Evolutionary conservation across 768 basidiomycete species (phyloP).

Genomic region (Scleroderma bovista): DNA sequence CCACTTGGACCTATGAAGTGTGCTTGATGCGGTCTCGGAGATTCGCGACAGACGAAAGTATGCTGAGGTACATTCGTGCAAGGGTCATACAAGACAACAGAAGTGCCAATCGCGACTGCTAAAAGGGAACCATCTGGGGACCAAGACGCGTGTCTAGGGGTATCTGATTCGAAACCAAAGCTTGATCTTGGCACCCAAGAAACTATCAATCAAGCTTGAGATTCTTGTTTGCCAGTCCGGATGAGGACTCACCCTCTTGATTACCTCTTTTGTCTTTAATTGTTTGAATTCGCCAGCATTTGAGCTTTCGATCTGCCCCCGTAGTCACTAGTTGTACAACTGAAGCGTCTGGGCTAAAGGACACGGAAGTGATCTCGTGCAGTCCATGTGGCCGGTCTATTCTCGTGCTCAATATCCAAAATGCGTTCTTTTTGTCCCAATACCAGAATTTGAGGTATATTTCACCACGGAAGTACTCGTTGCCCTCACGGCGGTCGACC

Average conservation of each 20-base stretch:
- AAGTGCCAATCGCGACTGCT: constrained; percentile 61
- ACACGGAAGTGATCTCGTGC: constrained; percentile 52
- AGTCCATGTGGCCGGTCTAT: constrained; percentile 83
- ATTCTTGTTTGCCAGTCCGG: neutral
- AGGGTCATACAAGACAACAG: constrained; percentile 73
- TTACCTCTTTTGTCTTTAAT: constrained; percentile 40
- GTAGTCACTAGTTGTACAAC: constrained; percentile 59
- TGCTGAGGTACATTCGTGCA: constrained; percentile 52
- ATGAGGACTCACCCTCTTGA: constrained; percentile 44
- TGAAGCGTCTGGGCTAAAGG: constrained; percentile 55
- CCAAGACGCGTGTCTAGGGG: constrained; percentile 66
- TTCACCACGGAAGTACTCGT: constrained; percentile 59
- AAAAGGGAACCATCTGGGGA: constrained; percentile 84
- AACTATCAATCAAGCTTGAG: constrained; percentile 13
- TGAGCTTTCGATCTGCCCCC: constrained; percentile 70
- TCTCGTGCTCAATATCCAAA: constrained; percentile 80
- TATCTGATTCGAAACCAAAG: constrained; percentile 60
- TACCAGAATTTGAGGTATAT: constrained; percentile 87
- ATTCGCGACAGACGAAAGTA: constrained; percentile 55
- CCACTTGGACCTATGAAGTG: constrained; percentile 69
- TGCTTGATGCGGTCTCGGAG: constrained; percentile 36
- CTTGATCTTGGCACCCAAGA: constrained; percentile 81
- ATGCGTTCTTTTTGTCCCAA: constrained; percentile 62
- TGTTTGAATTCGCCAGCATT: constrained; percentile 68
- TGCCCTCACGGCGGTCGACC: constrained; percentile 67